Conservation (phyloP, 257 asterid genomes). For the Mentha longifolia region DNA sequence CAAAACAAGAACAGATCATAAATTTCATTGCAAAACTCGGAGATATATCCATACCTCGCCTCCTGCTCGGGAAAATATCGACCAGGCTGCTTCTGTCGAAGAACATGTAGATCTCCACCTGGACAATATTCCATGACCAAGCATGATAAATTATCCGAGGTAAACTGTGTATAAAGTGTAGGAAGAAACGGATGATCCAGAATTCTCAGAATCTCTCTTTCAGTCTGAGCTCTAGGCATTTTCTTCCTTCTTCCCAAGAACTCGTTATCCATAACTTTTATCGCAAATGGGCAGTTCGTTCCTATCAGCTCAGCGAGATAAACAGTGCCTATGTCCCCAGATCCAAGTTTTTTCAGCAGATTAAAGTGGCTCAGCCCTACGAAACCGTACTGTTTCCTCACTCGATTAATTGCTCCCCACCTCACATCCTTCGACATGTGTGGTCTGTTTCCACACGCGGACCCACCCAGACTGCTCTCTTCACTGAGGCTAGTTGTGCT, state of each 20-base stretch:
- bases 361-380: slow-evolving; percentile 62
- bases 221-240: slow-evolving; percentile 76
- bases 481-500: slow-evolving; percentile 78
- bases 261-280: slow-evolving; percentile 78
- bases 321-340: slow-evolving; percentile 80
- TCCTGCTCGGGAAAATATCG: slow-evolving; percentile 66
- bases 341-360: slow-evolving; percentile 69
- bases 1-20: slow-evolving; percentile 9
- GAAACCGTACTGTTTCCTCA: slow-evolving; percentile 46
- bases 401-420: slow-evolving; percentile 49
- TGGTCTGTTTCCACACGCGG: slow-evolving; percentile 67
- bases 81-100: slow-evolving; percentile 72
- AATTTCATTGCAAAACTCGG: not conserved
- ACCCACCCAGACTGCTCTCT: slow-evolving; percentile 75
- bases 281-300: slow-evolving; percentile 61
- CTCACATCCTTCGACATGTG: slow-evolving; percentile 80
- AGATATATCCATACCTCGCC: slow-evolving; percentile 56
- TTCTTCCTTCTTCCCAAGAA: slow-evolving; percentile 69
- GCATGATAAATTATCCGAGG: slow-evolving; percentile 69
- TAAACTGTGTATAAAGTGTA: slow-evolving; percentile 69
- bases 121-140: slow-evolving; percentile 81
- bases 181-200: slow-evolving; percentile 86
- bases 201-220: slow-evolving; percentile 68
- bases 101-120: slow-evolving; percentile 86
- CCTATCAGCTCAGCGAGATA: slow-evolving; percentile 72